Evolutionary conservation across 805 yeast genomes (phyloP).

Genomic region (Metschnikowia orientalis): DNA sequence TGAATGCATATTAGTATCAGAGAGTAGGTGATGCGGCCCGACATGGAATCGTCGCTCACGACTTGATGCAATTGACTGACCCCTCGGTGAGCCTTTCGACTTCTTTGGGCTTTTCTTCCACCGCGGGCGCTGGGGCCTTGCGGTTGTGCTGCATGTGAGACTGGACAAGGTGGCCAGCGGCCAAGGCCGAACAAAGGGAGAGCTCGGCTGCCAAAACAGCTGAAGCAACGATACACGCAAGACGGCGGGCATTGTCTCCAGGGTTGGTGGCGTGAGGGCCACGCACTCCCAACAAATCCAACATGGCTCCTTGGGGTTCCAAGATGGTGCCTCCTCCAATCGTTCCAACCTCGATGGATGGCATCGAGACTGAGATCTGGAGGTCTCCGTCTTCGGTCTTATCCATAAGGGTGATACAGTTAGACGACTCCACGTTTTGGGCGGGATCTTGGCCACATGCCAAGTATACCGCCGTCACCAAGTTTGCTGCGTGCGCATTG

Average conservation of each 20-base stretch:
- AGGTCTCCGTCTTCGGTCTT: slow-evolving; percentile 62
- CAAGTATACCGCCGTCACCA: slow-evolving; percentile 88
- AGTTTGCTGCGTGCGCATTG: slow-evolving; percentile 96
- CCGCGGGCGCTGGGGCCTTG: slow-evolving; percentile 37
- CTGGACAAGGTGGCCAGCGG: slow-evolving; percentile 97
- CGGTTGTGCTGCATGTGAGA: slow-evolving; percentile 97
- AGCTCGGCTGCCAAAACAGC: slow-evolving; percentile 95
- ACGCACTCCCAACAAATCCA: slow-evolving; percentile 87
- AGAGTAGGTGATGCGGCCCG: no score
- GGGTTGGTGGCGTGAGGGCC: slow-evolving; percentile 95
- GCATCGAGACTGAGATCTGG: slow-evolving; percentile 96
- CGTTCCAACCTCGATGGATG: slow-evolving; percentile 97
- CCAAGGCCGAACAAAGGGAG: slow-evolving; percentile 90
- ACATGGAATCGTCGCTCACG: no score
- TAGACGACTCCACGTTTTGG: slow-evolving; percentile 95
- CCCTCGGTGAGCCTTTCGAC: slow-evolving; percentile 59
- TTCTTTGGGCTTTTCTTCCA: slow-evolving; percentile 19
- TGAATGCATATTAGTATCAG: no score
- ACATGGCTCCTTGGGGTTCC: slow-evolving; percentile 96
- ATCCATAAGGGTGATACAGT: slow-evolving; percentile 94
- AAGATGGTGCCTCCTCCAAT: slow-evolving; percentile 98
- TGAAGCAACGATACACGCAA: slow-evolving; percentile 89
- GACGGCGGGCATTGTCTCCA: slow-evolving; percentile 90
- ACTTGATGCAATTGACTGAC: slow-evolving; percentile 68
- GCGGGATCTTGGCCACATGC: slow-evolving; percentile 99